A percentile compares a stretch with the other conserved stretches of the same genome.
Conservation (phyloP, 139 green algal species). For the Mesotaenium endlicherianum region DNA sequence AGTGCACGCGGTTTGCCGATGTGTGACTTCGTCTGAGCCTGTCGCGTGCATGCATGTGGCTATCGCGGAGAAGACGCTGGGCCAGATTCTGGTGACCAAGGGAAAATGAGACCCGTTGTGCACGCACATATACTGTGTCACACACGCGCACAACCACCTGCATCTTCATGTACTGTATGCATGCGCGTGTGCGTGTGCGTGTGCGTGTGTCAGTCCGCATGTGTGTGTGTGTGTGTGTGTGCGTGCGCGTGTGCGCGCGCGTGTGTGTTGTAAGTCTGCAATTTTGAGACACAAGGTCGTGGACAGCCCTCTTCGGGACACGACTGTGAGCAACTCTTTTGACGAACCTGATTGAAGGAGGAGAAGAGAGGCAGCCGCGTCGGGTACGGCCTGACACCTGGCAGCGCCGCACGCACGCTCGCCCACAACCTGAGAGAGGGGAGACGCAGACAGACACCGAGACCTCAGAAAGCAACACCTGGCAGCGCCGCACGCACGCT, state of each 20-base stretch:
- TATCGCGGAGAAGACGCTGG: too few relatives aligned
- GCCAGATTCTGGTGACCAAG: too few relatives aligned
- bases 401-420: neutral
- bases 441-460: neutral
- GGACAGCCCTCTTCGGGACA: too few relatives aligned
- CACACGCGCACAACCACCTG: too few relatives aligned
- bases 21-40: too few relatives aligned
- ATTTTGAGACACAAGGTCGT: too few relatives aligned
- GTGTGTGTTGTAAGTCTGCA: too few relatives aligned
- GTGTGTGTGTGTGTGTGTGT: neutral
- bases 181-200: neutral
- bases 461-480: neutral
- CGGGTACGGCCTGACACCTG: neutral
- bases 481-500: neutral
- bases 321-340: neutral
- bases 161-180: neutral
- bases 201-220: neutral
- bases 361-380: conserved; percentile 12
- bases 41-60: too few relatives aligned
- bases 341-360: conserved; percentile 23
- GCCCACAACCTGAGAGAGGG: neutral
- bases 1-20: too few relatives aligned
- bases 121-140: too few relatives aligned
- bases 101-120: too few relatives aligned
- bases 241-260: too few relatives aligned